Evolutionary conservation across 2,329 filamentous ascomycete genomes (phyloP), one percentile per base, ranked within the genome.

Genomic region (Fusarium drepaniforme): DNA sequence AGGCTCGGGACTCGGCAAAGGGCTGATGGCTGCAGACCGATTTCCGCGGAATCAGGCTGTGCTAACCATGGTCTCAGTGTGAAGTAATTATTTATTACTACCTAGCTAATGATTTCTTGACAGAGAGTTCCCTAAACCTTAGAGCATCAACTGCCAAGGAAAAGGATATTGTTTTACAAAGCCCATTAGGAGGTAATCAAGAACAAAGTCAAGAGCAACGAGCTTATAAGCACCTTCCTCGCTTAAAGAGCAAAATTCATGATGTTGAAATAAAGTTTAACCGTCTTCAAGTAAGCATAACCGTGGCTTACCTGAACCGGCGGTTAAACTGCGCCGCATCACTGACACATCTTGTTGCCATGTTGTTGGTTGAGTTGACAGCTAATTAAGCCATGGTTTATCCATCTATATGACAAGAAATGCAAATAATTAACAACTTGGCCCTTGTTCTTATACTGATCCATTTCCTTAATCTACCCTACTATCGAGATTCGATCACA

Each of bases 41-140:
- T 3, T 21, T 4, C 42, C 42, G 3, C n/a, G 11, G 3, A 21
- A 4, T 3, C 0, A 23, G 42, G n/a, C n/a, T 44, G 3, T 23
- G 40, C n/a, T 44, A 7, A 42, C 1, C 40, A 12, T n/a, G 40
- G 18, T n/a, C 18, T n/a, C 12, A 37, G 13, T 35, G 3, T 13
- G 4, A 35, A 4, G 33, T 13, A 11, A 35, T 35, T 9, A 35
- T 40, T 18, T 40, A 38, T 38, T 38, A 18, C 16, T 38, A 18
- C 16, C 28, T 28, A 2, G 28, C 18, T 38, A 8, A 38, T 38
- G 37, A 18, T 18, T 38, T 18, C 7, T 38, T 38, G 37, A 38
- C 16, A 38, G 16, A 38, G 8, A 18, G 37, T 18, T 18, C 8
- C 8, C 8, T 3, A 38, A 38, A 9, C 1, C 18, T n/a, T 40